Base-by-base conservation (phyloP, 805 yeast species). In the Blastobotrys terrestris region DNA sequence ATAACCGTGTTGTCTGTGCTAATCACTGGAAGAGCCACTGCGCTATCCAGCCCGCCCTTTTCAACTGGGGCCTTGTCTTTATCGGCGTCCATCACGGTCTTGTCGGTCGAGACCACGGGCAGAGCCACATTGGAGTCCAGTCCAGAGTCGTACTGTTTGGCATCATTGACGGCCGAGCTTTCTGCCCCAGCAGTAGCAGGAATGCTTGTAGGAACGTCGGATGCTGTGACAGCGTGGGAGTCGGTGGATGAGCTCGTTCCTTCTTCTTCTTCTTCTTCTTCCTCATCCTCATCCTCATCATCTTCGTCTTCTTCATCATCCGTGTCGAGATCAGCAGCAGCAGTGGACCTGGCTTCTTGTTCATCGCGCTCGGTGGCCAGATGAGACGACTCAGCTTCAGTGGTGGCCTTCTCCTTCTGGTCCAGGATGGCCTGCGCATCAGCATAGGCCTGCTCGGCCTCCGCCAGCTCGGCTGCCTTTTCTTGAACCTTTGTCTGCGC, bases 371-470 rank as follows among this genome's bases (percentile, higher is more conserved):
- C 39, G 13, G 8, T 22, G 31, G 39, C 35, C 35, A 26, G 5
- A 11, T 26, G 35, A 5, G 35, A 26, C 8, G 35, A 26, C 35
- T 26, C 35, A 6, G 35, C 35, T 5, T 5, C 35, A 5, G 47
- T 22, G 15, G 31, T 22, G 2, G 31, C 47, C 31, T 41, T 41
- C 8, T 41, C 44, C 20, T 41, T 19, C 3, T 41, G 20, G 19
- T 41, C 20, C 44, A 41, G 7, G 7, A 41, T n/a, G 19, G 19
- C 7, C 44, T 41, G 18, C 16, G 51, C 43, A 20, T 64, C 60
- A 40, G 52, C 50, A 53, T 50, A 53, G 53, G 46, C 53, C 18
- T 60, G 44, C 42, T 45, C 22, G 53, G 57, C 61, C 53, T 61
- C 62, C 46, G 55, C 58, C 16, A 52, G 54, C 54, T 55, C 43